Evolutionary conservation across 208 protist species (phyloP), one percentile per base, ranked within the genome.

Genomic region (Blechomonas ayalai): DNA sequence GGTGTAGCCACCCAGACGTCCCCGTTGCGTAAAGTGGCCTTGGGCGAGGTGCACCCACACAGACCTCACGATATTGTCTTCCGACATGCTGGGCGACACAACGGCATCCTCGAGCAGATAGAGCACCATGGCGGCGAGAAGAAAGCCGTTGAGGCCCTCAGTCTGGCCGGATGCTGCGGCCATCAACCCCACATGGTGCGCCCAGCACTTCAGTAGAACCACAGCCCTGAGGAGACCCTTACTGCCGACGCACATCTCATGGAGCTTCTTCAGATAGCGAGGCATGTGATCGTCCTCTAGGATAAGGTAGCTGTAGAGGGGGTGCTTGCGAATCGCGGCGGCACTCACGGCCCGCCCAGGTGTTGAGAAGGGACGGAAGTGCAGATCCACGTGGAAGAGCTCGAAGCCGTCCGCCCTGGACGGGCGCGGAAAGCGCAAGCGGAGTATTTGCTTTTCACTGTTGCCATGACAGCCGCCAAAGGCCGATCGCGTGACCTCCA

Each of bases 151-250:
- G 33, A 92, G 49, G 4, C 59, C 73, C 39, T 90, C 84, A 1
- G 74, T 57, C 61, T 90, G 69, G 1, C 74, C 77, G 0, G 77
- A 83, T 19, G 72, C 50, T 40, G 64, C 45, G 28, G 71, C 40
- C 59, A 73, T 86, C 24, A 92, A 59, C 8, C 84, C 84, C 1
- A 64, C 59, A 59, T 93, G 84, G 47, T 80, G 67, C 0, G 80
- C 84, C 81, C 84, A 93, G 41, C 70, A 87, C 54, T 87, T 90
- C 28, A 93, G 78, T 32, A 93, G 57, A 13, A 93, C 75, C 4
- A 86, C 76, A 19, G 77, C 76, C 15, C 76, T 70, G 25, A 68
- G 72, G 10, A 93, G 40, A 13, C 43, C 49, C 5, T 68, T 56
- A 40, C 67, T 81, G 16, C 59, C 42, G 7, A 79, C 66, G 52